Percentiles rank a stretch among this genome's conserved stretches.
These are phyloP conservation scores for Blastosporella zonata DNA, from an alignment of 1,284 basidiomycete species.

Conservation along the genomic window DNA sequence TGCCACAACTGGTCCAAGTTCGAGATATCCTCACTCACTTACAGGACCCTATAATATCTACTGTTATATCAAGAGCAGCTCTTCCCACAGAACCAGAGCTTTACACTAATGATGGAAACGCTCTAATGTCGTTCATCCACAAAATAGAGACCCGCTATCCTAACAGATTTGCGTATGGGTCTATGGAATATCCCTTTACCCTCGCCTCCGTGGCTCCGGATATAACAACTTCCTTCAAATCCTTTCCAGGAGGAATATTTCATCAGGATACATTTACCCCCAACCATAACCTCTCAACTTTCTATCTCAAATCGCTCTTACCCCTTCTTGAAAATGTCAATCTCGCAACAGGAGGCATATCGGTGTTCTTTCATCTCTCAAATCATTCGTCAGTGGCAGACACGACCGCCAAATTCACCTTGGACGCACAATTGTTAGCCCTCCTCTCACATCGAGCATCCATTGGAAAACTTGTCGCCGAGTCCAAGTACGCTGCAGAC, in stretches of 20 bases:
- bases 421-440: conserved; percentile 10
- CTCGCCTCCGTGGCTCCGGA: conserved; percentile 10
- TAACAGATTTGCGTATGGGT: conserved; percentile 12
- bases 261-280: conserved; percentile 15
- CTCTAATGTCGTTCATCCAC: conserved; percentile 5
- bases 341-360: not conserved
- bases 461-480: conserved; percentile 15
- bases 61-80: conserved; percentile 8
- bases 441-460: conserved; percentile 13
- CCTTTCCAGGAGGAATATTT: conserved; percentile 10
- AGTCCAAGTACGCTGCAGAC: conserved; percentile 12
- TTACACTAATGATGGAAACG: conserved; percentile 1
- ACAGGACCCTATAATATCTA: conserved; percentile 13
- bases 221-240: not conserved
- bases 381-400: not conserved
- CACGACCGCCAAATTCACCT: conserved; percentile 4
- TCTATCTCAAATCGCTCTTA: conserved; percentile 10
- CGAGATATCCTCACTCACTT: conserved; percentile 11
- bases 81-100: conserved; percentile 5
- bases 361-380: conserved; percentile 11
- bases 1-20: conserved; percentile 7
- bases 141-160: conserved; percentile 4
- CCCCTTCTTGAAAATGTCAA: conserved; percentile 5
- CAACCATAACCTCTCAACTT: conserved; percentile 9
- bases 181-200: conserved; percentile 15